Evolutionary conservation across 768 basidiomycete species (phyloP).

Genomic region (Rhodosporidiobolus sp.): DNA sequence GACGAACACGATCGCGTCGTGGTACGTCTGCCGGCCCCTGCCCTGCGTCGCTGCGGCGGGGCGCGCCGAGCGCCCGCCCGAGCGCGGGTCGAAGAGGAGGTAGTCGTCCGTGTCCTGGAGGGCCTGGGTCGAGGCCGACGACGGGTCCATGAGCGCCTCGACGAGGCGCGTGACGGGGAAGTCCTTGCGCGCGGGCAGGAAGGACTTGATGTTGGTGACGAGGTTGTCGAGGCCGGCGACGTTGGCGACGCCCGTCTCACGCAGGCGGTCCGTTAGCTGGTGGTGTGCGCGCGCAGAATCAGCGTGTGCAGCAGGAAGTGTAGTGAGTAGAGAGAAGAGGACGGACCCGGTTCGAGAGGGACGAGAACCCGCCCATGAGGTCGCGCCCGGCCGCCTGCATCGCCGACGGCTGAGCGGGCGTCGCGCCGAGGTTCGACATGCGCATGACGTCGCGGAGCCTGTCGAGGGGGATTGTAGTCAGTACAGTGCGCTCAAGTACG

Average conservation of each 20-base stretch:
- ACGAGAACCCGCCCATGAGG: slow-evolving; percentile 89
- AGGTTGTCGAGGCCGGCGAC: slow-evolving; percentile 72
- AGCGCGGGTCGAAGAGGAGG: slow-evolving; percentile 83
- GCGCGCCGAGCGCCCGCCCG: slow-evolving; percentile 58
- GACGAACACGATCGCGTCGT: slow-evolving; percentile 84
- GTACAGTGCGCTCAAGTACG: too few relatives aligned
- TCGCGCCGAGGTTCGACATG: slow-evolving; percentile 73
- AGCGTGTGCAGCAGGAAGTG: too few relatives aligned
- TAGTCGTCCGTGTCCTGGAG: slow-evolving; percentile 95
- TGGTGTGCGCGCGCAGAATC: background rate
- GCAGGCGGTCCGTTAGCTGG: slow-evolving; percentile 87
- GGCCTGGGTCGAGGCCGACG: slow-evolving; percentile 87
- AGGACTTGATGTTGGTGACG: slow-evolving; percentile 96
- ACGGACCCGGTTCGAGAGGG: slow-evolving; percentile 78
- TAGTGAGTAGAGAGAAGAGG: background rate
- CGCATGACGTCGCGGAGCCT: slow-evolving; percentile 82
- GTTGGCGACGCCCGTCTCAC: slow-evolving; percentile 73
- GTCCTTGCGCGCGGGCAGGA: slow-evolving; percentile 90
- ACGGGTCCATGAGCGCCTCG: slow-evolving; percentile 96
- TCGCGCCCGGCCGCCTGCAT: slow-evolving; percentile 64
- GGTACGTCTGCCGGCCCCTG: slow-evolving; percentile 65
- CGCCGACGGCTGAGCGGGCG: slow-evolving; percentile 51
- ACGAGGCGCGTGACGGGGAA: slow-evolving; percentile 86
- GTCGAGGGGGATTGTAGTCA: background rate
- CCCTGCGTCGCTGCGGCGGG: slow-evolving; percentile 51